Evolutionary conservation across 148 eudicot genomes (phyloP).

Genomic region (Chenopodium formosanum): DNA sequence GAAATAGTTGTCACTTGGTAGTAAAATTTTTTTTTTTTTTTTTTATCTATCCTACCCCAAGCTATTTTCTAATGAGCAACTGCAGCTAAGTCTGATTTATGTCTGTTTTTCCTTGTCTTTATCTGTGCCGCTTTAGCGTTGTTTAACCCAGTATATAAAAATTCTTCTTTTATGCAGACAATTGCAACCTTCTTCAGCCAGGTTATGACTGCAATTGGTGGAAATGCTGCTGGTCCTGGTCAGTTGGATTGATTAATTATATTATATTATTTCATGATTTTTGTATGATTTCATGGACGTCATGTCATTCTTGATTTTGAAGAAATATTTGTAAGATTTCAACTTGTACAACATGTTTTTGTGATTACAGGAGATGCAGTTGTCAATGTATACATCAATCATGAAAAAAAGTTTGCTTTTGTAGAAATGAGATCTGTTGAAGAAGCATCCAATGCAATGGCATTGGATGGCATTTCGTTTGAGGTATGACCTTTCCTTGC

Average conservation of each 20-base stretch:
- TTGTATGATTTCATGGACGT: not conserved
- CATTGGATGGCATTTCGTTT: slow-evolving; percentile 85
- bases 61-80: not conserved
- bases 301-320: not conserved
- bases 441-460: slow-evolving; percentile 98
- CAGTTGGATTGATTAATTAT: slow-evolving; percentile 23
- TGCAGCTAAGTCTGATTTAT: not conserved
- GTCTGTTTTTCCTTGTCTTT: slow-evolving; percentile 1
- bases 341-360: slow-evolving; percentile 2
- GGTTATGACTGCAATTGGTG: slow-evolving; percentile 79
- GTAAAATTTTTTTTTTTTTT: too few species aligned
- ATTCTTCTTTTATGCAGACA: slow-evolving; percentile 45
- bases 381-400: slow-evolving; percentile 91
- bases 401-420: slow-evolving; percentile 97
- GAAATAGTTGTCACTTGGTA: not conserved
- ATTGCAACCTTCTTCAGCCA: slow-evolving; percentile 87
- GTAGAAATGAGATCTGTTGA: slow-evolving; percentile 98
- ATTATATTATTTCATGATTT: not conserved
- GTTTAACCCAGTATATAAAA: not conserved
- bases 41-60: not conserved
- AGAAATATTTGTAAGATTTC: not conserved
- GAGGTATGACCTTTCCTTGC: slow-evolving; percentile 51
- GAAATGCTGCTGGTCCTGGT: slow-evolving; percentile 93
- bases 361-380: slow-evolving; percentile 79
- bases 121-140: slow-evolving; percentile 1